These are phyloP conservation scores for Nannizzia gypsea DNA, from an alignment of 2,329 filamentous ascomycete genomes.

Conservation along the genomic window DNA sequence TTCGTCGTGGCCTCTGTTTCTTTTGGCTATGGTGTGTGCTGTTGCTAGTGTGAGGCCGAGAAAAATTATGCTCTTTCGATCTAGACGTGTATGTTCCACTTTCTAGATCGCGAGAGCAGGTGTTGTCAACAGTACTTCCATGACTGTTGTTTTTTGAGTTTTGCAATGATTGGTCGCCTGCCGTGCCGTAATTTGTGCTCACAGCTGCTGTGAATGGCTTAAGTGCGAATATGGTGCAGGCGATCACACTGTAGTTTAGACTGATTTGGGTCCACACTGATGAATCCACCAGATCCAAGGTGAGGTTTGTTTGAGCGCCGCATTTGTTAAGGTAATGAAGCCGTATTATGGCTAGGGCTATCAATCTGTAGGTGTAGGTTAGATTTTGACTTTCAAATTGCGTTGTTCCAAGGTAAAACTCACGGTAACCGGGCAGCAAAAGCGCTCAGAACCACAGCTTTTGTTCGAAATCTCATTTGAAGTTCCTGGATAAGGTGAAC, in stretches of 20 bases:
- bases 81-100: background rate
- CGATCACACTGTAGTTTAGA: constrained; percentile 26
- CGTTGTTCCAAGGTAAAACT: constrained; percentile 11
- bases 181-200: constrained; percentile 27
- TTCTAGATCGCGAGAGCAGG: background rate
- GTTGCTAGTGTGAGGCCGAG: background rate
- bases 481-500: constrained; percentile 22
- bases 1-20: background rate
- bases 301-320: constrained; percentile 25
- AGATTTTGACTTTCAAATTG: background rate
- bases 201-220: constrained; percentile 28
- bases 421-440: constrained; percentile 30
- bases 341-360: constrained; percentile 28
- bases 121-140: background rate
- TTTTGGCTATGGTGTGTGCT: background rate
- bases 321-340: constrained; percentile 22
- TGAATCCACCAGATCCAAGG: constrained; percentile 24
- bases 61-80: background rate
- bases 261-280: constrained; percentile 29
- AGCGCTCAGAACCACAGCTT: constrained; percentile 23
- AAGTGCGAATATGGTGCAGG: constrained; percentile 28
- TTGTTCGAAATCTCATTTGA: constrained; percentile 24
- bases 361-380: constrained; percentile 20
- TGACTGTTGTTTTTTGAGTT: constrained; percentile 14
- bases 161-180: constrained; percentile 20